Conservation (phyloP, 192 early-diverging fungal genomes). For the Coemansia reversa region DNA sequence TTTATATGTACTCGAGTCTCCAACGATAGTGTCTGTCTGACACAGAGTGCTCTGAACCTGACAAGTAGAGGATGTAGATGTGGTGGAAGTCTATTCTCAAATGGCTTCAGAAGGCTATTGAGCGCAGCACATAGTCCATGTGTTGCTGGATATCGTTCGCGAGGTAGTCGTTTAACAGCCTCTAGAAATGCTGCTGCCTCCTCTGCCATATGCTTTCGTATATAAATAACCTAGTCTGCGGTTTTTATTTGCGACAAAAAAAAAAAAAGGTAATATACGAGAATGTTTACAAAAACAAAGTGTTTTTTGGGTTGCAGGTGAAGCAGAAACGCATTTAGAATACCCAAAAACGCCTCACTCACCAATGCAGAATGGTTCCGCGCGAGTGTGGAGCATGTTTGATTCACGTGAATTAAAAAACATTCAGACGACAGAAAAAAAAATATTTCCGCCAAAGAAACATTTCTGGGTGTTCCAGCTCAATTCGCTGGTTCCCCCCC, state of each 20-base stretch:
- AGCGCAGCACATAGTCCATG: constrained; percentile 17
- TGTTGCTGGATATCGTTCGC: constrained; percentile 39
- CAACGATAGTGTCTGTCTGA: constrained; percentile 29
- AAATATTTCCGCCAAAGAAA: not conserved
- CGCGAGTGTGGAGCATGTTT: not conserved
- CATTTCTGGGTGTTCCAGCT: not conserved
- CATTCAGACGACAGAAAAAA: too few relatives aligned
- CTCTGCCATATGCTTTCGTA: constrained; percentile 9
- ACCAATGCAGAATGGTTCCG: constrained; percentile 10
- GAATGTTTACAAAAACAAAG: constrained; percentile 7
- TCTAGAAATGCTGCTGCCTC: constrained; percentile 32
- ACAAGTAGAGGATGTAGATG: constrained; percentile 39
- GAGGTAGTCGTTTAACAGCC: constrained; percentile 34
- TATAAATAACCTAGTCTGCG: too few relatives aligned
- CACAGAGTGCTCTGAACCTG: constrained; percentile 27
- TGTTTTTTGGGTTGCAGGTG: too few relatives aligned
- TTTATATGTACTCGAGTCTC: constrained; percentile 48
- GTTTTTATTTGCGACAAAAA: not conserved
- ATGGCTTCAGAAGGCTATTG: not conserved
- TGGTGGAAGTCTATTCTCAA: constrained; percentile 27
- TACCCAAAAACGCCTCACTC: not conserved
- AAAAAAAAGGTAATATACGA: not conserved
- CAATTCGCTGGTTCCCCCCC: too few relatives aligned
- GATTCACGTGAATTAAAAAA: too few relatives aligned
- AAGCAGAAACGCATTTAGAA: not conserved